These are phyloP conservation scores for Salix caprea DNA, from an alignment of 345 rosid genomes.

Conservation along the genomic window DNA sequence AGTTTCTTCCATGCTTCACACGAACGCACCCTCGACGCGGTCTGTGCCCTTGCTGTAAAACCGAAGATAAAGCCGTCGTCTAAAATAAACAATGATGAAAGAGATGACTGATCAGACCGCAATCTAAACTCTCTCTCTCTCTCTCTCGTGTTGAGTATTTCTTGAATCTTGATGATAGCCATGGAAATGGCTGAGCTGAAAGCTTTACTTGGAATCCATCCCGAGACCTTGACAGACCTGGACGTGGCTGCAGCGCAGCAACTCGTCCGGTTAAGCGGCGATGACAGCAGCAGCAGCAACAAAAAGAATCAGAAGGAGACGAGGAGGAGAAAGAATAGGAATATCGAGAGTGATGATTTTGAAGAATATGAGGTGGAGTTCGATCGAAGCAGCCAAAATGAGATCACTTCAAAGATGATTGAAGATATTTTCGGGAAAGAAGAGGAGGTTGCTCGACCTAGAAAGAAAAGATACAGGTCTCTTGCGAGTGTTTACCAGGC, in stretches of 20 bases:
- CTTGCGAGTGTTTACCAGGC: constrained; percentile 27
- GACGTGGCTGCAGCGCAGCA: constrained; percentile 39
- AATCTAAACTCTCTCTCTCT: not conserved
- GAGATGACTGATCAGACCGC: not conserved
- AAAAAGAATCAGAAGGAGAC: no score
- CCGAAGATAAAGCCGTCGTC: not conserved
- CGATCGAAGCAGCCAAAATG: constrained; percentile 15
- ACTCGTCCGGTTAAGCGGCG: constrained; percentile 43
- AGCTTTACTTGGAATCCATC: not conserved
- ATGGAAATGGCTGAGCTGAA: constrained; percentile 9
- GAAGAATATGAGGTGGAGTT: not conserved
- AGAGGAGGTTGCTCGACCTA: constrained; percentile 14
- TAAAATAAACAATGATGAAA: not conserved
- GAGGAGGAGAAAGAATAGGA: not conserved
- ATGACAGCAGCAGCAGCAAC: constrained; percentile 16
- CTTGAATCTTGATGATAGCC: not conserved
- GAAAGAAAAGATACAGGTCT: constrained; percentile 32
- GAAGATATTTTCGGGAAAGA: constrained; percentile 40
- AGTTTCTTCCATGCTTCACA: constrained; percentile 16
- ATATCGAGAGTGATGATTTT: not conserved
- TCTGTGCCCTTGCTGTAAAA: constrained; percentile 4
- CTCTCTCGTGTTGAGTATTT: not conserved
- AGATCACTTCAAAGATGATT: constrained; percentile 25
- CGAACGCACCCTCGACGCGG: constrained; percentile 15
- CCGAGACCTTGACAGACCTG: constrained; percentile 12